A percentile compares a stretch with the other conserved stretches of the same genome.
These are phyloP conservation scores for Citrus mangshanensis DNA, from an alignment of 345 rosid genomes.

Conservation along the genomic window DNA sequence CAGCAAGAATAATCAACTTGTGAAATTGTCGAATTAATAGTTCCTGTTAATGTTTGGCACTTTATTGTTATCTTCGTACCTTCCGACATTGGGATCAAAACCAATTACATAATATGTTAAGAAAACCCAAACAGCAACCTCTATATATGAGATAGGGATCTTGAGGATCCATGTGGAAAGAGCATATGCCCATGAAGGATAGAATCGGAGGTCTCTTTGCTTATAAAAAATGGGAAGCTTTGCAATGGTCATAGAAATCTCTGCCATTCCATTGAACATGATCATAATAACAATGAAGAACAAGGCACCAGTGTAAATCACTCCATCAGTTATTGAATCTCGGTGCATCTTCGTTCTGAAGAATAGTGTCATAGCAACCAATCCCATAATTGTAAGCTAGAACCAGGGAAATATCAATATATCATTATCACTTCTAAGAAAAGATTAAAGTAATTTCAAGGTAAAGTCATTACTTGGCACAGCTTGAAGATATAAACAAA, in stretches of 20 bases:
- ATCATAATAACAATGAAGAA: slow-evolving; percentile 45
- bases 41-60: not conserved
- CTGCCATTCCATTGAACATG: slow-evolving; percentile 70
- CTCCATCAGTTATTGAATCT: slow-evolving; percentile 41
- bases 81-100: not conserved
- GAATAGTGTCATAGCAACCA: slow-evolving; percentile 47
- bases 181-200: not conserved
- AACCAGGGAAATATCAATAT: not conserved
- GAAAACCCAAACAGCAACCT: not conserved
- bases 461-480: slow-evolving; percentile 18
- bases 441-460: not conserved
- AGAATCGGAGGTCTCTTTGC: slow-evolving; percentile 50
- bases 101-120: not conserved
- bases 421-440: not conserved
- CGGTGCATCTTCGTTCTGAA: slow-evolving; percentile 56
- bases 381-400: slow-evolving; percentile 42
- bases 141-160: not conserved
- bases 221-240: slow-evolving; percentile 87
- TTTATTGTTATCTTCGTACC: not conserved
- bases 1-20: not conserved
- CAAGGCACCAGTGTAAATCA: slow-evolving; percentile 55
- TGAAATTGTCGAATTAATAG: not conserved
- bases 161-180: not conserved
- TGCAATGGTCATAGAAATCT: slow-evolving; percentile 64
- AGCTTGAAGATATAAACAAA: slow-evolving; percentile 41